Evolutionary conservation across 352 stramenopile species (phyloP).

Genomic region (Phytopythium boreale): DNA sequence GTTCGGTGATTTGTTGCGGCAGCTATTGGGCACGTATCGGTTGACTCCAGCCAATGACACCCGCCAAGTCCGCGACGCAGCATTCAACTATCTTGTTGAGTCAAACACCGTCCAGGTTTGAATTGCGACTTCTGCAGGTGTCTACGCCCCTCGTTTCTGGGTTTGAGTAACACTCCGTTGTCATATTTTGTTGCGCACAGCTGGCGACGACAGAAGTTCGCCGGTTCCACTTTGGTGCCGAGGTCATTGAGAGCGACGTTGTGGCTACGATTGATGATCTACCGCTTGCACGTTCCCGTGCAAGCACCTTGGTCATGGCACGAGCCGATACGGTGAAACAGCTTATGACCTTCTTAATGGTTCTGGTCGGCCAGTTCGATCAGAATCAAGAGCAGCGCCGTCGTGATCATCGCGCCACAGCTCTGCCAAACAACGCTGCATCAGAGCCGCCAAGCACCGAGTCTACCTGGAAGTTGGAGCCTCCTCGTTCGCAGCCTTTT

Average conservation of each 20-base stretch:
- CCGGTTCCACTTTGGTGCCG: conserved; percentile 4
- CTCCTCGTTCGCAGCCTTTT: not conserved
- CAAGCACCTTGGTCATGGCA: conserved; percentile 20
- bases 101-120: conserved; percentile 40
- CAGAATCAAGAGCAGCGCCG: conserved; percentile 15
- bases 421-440: not conserved
- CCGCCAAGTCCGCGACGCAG: conserved; percentile 41
- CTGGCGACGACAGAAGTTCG: conserved; percentile 13
- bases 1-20: conserved; percentile 38
- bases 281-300: conserved; percentile 26
- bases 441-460: not conserved
- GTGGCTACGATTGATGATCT: conserved; percentile 36
- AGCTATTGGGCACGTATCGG: conserved; percentile 39
- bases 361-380: conserved; percentile 31
- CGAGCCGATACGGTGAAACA: conserved; percentile 38
- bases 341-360: conserved; percentile 41
- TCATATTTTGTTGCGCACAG: conserved; percentile 12
- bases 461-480: not conserved
- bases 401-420: not conserved
- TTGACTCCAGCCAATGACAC: conserved; percentile 35
- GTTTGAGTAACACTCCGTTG: not conserved
- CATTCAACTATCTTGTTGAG: conserved; percentile 44
- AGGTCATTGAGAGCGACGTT: conserved; percentile 29
- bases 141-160: too few relatives aligned
- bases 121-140: not conserved